Evolutionary conservation across 1,139 yeast species (phyloP).

Genomic region (Sugiyamaella castrensis): DNA sequence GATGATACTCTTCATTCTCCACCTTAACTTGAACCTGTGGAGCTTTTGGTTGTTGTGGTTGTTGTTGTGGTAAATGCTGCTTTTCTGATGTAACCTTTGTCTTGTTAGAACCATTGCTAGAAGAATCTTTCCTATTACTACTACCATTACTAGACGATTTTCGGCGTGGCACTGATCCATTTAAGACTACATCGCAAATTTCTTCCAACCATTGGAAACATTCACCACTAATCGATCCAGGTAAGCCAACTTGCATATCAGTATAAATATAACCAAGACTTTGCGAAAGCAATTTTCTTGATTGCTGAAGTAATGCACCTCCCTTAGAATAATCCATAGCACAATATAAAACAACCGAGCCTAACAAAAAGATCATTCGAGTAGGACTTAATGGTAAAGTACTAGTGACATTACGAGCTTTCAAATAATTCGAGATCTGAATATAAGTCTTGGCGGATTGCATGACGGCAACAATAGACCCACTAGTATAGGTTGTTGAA

Average conservation of each 20-base stretch:
- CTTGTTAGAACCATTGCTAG: slow-evolving; percentile 1
- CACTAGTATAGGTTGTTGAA: slow-evolving; percentile 39
- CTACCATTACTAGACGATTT: slow-evolving; percentile 2
- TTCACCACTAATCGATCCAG: slow-evolving; percentile 28
- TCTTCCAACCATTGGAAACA: slow-evolving; percentile 28
- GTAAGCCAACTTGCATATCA: slow-evolving; percentile 29
- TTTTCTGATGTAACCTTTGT: not conserved
- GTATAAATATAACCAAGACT: slow-evolving; percentile 28
- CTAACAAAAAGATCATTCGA: slow-evolving; percentile 62
- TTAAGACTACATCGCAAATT: slow-evolving; percentile 28
- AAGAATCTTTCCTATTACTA: slow-evolving; percentile 3
- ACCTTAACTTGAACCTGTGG: too few relatives aligned
- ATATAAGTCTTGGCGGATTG: slow-evolving; percentile 70
- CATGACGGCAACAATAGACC: slow-evolving; percentile 66
- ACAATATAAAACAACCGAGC: slow-evolving; percentile 73
- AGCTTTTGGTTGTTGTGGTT: not conserved
- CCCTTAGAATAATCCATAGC: slow-evolving; percentile 80
- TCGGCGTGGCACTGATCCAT: slow-evolving; percentile 9
- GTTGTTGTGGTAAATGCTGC: not conserved
- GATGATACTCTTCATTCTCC: too few relatives aligned
- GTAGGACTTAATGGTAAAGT: slow-evolving; percentile 71
- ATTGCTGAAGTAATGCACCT: slow-evolving; percentile 72
- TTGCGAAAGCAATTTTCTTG: slow-evolving; percentile 43
- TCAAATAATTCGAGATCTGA: slow-evolving; percentile 53
- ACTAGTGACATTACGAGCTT: slow-evolving; percentile 43